Evolutionary conservation across 148 eudicot species (phyloP).

Genomic region (Vaccinium corymbosum): DNA sequence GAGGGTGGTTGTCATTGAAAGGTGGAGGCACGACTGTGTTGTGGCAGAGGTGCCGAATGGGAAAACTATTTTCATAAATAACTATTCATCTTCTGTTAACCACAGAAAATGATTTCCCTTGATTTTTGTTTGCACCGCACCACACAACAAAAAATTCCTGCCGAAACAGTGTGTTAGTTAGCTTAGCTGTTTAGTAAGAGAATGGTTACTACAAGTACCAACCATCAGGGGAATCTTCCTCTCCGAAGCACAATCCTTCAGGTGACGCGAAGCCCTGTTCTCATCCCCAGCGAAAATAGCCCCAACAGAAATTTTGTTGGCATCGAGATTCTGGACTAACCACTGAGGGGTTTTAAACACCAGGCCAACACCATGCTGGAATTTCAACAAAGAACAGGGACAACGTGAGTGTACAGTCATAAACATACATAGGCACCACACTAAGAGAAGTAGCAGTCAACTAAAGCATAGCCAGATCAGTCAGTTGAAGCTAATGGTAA

Average conservation of each 20-base stretch:
- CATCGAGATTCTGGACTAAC: conserved; percentile 54
- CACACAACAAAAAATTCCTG: neutral
- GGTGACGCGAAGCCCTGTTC: conserved; percentile 59
- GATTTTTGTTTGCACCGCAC: neutral
- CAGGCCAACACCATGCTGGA: conserved; percentile 74
- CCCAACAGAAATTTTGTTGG: conserved; percentile 46
- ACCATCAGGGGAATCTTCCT: conserved; percentile 63
- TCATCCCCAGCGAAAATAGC: conserved; percentile 61
- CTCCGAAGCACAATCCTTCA: conserved; percentile 78
- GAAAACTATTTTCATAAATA: no score
- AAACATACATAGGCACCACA: conserved; percentile 2
- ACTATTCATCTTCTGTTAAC: neutral
- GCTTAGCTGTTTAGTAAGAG: neutral
- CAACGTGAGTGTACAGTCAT: conserved; percentile 5
- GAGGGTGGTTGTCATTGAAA: neutral
- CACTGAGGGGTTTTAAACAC: conserved; percentile 67
- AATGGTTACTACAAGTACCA: conserved; percentile 23
- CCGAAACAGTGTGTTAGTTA: neutral
- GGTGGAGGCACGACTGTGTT: neutral
- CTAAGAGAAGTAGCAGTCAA: no score
- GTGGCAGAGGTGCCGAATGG: neutral
- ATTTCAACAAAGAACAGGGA: conserved; percentile 17
- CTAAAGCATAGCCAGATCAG: neutral
- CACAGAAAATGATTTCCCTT: neutral
- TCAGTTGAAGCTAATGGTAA: neutral